Conservation (phyloP, 2,329 filamentous ascomycete species). For the Ophiosphaerella herpotricha region DNA sequence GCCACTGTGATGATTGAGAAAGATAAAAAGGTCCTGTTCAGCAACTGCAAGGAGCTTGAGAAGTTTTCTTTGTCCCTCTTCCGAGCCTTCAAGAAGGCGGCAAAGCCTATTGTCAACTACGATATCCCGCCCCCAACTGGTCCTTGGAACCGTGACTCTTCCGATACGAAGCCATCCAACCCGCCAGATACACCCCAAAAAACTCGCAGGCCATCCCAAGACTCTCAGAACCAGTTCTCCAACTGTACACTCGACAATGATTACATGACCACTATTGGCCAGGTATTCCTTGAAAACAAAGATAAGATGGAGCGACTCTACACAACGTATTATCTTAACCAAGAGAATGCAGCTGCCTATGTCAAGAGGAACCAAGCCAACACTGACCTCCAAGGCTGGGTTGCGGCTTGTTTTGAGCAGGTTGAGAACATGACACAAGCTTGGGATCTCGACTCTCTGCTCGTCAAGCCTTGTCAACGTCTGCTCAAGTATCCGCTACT, state of each 20-base stretch:
- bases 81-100: constrained; percentile 77
- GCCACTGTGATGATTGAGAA: constrained; percentile 77
- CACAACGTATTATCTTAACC: constrained; percentile 67
- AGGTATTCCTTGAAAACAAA: constrained; percentile 62
- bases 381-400: constrained; percentile 75
- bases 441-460: constrained; percentile 93
- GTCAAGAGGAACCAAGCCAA: constrained; percentile 58
- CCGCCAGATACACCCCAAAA: constrained; percentile 21
- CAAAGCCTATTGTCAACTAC: constrained; percentile 71
- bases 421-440: constrained; percentile 90
- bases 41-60: constrained; percentile 90
- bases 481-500: constrained; percentile 92
- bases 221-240: constrained; percentile 35
- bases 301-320: constrained; percentile 67
- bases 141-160: constrained; percentile 30
- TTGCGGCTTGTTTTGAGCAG: constrained; percentile 89
- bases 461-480: constrained; percentile 95
- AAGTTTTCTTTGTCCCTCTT: constrained; percentile 81
- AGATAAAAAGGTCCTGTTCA: constrained; percentile 88
- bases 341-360: constrained; percentile 66
- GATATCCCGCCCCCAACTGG: constrained; percentile 44
- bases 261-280: constrained; percentile 61
- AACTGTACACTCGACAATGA: constrained; percentile 56
- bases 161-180: constrained; percentile 20
- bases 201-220: constrained; percentile 22